These are phyloP conservation scores for Martensiomyces pterosporus DNA, from an alignment of 192 early-diverging fungal genomes.

Conservation along the genomic window DNA sequence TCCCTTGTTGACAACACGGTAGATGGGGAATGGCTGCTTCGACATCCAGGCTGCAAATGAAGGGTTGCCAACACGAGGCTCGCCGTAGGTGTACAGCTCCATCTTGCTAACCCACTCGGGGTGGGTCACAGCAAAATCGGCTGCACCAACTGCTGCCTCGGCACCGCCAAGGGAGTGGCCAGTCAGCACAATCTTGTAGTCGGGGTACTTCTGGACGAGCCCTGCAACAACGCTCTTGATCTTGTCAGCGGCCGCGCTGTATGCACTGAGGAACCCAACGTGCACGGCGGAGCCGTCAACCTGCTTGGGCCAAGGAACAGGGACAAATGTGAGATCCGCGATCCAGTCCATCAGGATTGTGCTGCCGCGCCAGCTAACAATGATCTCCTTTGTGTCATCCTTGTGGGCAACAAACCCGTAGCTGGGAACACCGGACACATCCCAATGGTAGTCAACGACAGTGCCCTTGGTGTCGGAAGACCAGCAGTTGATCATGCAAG, in stretches of 20 bases:
- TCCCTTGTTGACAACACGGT: constrained; percentile 36
- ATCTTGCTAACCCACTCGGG: constrained; percentile 17
- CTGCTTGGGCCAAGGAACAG: constrained; percentile 18
- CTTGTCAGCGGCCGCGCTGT: constrained; percentile 13
- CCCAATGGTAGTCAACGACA: constrained; percentile 34
- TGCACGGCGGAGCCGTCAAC: constrained; percentile 38
- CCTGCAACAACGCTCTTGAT: constrained; percentile 5
- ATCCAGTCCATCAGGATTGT: constrained; percentile 23
- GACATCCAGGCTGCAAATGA: constrained; percentile 33
- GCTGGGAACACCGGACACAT: constrained; percentile 18
- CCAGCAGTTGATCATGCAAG: constrained; percentile 33
- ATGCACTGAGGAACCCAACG: constrained; percentile 34
- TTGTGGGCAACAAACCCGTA: constrained; percentile 45
- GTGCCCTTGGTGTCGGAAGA: constrained; percentile 40
- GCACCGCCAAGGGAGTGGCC: constrained; percentile 49
- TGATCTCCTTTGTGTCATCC: constrained; percentile 13
- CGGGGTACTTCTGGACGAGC: constrained; percentile 19
- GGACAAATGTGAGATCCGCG: constrained; percentile 22
- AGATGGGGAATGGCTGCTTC: constrained; percentile 14
- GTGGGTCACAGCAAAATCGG: constrained; percentile 20
- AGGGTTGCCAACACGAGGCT: constrained; percentile 44
- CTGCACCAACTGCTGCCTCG: constrained; percentile 24
- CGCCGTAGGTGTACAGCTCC: constrained; percentile 33
- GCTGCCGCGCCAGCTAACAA: constrained; percentile 44
- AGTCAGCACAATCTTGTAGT: constrained; percentile 30